Evolutionary conservation across 305 asterid species (phyloP).

Genomic region (Fraxinus xanthoxyloides): DNA sequence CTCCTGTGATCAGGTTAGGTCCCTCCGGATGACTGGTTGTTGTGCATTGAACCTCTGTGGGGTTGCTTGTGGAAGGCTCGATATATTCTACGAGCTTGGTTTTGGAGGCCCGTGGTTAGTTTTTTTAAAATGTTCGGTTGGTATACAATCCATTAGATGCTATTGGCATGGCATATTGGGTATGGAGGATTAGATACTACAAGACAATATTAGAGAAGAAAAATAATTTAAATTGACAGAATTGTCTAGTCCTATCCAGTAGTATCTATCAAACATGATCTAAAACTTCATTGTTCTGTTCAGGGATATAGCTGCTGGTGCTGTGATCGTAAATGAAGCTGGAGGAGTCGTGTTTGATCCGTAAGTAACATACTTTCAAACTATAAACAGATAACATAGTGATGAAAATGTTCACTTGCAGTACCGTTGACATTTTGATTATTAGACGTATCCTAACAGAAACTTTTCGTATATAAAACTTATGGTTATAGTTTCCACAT

Average conservation of each 20-base stretch:
- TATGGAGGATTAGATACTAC: not conserved
- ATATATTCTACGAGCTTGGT: conserved; percentile 76
- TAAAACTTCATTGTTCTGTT: conserved; percentile 8
- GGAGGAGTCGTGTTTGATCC: conserved; percentile 93
- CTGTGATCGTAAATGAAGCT: conserved; percentile 83
- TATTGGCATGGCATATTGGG: not conserved
- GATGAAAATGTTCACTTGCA: not conserved
- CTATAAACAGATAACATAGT: not conserved
- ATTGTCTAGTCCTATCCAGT: not conserved
- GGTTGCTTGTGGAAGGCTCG: conserved; percentile 90
- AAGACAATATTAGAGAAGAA: not conserved
- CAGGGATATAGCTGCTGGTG: conserved; percentile 99
- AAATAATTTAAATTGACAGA: not conserved
- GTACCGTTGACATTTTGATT: not conserved
- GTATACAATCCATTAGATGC: not conserved
- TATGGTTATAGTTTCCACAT: not conserved
- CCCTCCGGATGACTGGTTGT: conserved; percentile 89
- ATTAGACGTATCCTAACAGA: not conserved
- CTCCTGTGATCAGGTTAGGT: conserved; percentile 62
- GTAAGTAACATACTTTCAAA: conserved; percentile 41
- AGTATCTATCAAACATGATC: not conserved
- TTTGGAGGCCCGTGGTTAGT: conserved; percentile 93
- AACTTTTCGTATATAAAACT: not conserved
- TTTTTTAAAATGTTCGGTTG: not conserved
- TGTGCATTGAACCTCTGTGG: conserved; percentile 95